Evolutionary conservation across 179 eudicot species (phyloP).

Genomic region (Silene coronaria): DNA sequence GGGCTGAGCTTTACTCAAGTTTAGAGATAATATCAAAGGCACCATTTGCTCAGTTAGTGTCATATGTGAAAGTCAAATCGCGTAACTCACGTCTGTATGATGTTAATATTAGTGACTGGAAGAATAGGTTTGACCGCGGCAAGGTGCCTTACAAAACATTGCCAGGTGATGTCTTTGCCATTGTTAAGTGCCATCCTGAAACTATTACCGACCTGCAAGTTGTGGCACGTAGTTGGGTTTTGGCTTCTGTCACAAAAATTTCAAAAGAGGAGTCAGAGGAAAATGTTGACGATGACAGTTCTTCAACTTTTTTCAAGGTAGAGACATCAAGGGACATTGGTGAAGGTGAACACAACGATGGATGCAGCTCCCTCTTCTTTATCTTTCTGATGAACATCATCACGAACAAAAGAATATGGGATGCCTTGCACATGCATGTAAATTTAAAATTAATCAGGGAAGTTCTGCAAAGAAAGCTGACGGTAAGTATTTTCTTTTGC

Average conservation of each 20-base stretch:
- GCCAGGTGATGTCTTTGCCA: constrained; percentile 62
- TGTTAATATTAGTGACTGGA: constrained; percentile 52
- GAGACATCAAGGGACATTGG: constrained; percentile 31
- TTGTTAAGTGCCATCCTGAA: constrained; percentile 45
- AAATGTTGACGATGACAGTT: not conserved
- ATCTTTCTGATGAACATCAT: constrained; percentile 45
- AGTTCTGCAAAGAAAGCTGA: constrained; percentile 16
- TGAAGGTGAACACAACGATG: constrained; percentile 20
- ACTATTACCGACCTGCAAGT: constrained; percentile 33
- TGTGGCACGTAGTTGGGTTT: constrained; percentile 42
- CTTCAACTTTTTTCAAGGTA: constrained; percentile 36
- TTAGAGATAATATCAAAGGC: constrained; percentile 47
- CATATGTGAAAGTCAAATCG: constrained; percentile 13
- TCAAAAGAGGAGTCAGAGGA: not conserved
- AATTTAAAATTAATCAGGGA: constrained; percentile 37
- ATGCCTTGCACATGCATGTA: constrained; percentile 32
- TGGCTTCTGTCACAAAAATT: constrained; percentile 37
- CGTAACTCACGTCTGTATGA: constrained; percentile 18
- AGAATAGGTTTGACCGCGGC: constrained; percentile 41
- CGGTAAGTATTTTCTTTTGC: constrained; percentile 13
- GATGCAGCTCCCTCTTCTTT: constrained; percentile 34
- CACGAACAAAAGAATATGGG: constrained; percentile 58
- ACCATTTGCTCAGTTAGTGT: constrained; percentile 56
- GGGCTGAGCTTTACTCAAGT: constrained; percentile 44
- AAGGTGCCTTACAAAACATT: constrained; percentile 52